Percentiles rank a stretch among this genome's conserved stretches.
Conservation (phyloP, 805 yeast genomes). For the Candida saitoana region DNA sequence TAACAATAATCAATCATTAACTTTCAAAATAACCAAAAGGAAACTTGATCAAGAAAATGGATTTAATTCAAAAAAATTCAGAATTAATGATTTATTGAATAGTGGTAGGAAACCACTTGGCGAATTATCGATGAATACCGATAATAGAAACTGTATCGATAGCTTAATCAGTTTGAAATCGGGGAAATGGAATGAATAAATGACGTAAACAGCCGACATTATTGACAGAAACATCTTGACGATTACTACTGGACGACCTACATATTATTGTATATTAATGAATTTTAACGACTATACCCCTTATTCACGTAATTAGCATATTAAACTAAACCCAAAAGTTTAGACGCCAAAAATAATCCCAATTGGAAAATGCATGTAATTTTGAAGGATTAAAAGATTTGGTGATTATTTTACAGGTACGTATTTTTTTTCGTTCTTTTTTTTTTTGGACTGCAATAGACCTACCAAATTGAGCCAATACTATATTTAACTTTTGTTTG, state of each 20-base stretch:
- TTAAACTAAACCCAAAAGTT: background rate
- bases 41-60: conserved; percentile 18
- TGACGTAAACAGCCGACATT: conserved; percentile 4
- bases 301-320: background rate
- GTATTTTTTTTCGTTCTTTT: background rate
- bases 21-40: conserved; percentile 31
- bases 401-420: background rate
- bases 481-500: background rate
- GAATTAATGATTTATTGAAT: conserved; percentile 17
- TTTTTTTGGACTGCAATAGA: background rate
- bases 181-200: conserved; percentile 3
- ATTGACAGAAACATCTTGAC: too few species aligned
- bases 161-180: conserved; percentile 5
- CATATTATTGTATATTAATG: background rate
- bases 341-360: background rate
- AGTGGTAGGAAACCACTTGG: conserved; percentile 25
- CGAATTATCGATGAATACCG: conserved; percentile 12
- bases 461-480: background rate
- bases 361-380: conserved; percentile 1
- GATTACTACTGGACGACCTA: background rate
- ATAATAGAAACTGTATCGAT: conserved; percentile 4
- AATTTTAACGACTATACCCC: background rate
- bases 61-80: conserved; percentile 13
- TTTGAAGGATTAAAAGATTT: background rate
- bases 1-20: conserved; percentile 13